Base-by-base conservation (phyloP, 2,329 filamentous ascomycete species). In the Colletotrichum tropicicola region DNA sequence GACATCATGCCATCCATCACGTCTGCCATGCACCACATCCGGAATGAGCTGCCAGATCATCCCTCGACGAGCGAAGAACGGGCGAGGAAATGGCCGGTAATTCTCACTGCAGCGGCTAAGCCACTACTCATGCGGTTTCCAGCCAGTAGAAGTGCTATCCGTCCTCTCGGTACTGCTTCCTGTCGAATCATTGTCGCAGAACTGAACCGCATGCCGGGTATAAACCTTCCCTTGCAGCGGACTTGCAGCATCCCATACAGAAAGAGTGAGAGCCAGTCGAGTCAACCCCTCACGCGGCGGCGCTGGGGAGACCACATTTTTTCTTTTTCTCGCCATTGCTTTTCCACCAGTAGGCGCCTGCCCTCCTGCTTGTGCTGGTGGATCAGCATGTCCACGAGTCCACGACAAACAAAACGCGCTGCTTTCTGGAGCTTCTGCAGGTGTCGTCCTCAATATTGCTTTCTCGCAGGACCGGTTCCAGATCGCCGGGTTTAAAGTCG, bases 51-150 rank as follows among this genome's bases (percentile, higher is more conserved):
- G 57, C 62, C 49, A 56, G 62, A 65, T 65, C 62, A 56, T 55
- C 57, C 43, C 56, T 59, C 43, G 44, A 47, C 28, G 44, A 57
- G 56, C 45, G 43, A 43, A 53, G 47, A 37, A 30, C 45, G 25
- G 52, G 45, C 59, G 28, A 58, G 48, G 57, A 45, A 62, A 35
- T 66, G 66, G 57, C 44, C 57, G 63, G 63, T 32, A 64, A 63
- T 55, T 55, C 63, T 59, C 62, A 52, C 48, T 47, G 66, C 48
- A 66, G 66, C 66, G 66, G 66, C 62, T 66, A 63, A 68, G 63
- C 58, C 66, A 66, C 63, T 48, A 58, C 52, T 55, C 15, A 25
- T 56, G 48, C 43, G 27, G 52, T 25, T 54, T 21, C 37, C 37
- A 59, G 48, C 66, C 66, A 68, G 64, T 68, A 15, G 21, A 10